Evolutionary conservation across 1,139 yeast species (phyloP).

Genomic region (Sugiyamaella sp.): DNA sequence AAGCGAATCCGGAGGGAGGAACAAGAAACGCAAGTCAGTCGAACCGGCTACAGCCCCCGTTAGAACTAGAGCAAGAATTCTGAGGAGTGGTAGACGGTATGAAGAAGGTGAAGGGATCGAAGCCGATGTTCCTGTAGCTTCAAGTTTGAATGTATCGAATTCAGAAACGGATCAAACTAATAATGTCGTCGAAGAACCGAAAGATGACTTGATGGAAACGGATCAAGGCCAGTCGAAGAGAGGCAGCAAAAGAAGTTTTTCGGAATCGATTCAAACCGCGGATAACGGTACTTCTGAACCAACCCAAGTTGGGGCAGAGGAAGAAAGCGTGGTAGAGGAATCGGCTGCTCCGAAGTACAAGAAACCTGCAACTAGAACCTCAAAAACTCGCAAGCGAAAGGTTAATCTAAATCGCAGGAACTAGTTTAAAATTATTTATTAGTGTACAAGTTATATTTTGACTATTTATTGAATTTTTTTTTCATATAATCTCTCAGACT

Average conservation of each 20-base stretch:
- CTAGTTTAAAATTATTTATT: neutral
- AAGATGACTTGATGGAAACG: neutral
- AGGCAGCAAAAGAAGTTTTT: conserved; percentile 1
- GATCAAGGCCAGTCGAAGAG: neutral
- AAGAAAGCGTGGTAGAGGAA: neutral
- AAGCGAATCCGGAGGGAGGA: neutral
- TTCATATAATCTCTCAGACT: neutral
- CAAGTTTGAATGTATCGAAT: neutral
- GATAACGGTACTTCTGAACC: neutral
- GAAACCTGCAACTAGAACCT: conserved; percentile 3
- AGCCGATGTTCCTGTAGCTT: conserved; percentile 8
- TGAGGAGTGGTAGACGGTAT: conserved; percentile 17
- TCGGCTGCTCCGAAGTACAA: neutral
- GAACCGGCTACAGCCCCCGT: neutral
- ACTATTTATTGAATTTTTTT: conserved; percentile 5
- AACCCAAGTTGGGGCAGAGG: neutral
- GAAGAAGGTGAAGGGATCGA: conserved; percentile 16
- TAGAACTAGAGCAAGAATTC: conserved; percentile 11
- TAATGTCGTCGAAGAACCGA: neutral
- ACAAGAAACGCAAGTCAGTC: neutral
- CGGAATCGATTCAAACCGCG: neutral
- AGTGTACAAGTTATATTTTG: neutral
- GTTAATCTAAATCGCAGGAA: conserved; percentile 13
- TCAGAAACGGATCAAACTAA: neutral
- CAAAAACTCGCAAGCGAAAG: conserved; percentile 8